Evolutionary conservation across 2,329 filamentous ascomycete species (phyloP).

Genomic region (Bimuria novae-zelandiae): DNA sequence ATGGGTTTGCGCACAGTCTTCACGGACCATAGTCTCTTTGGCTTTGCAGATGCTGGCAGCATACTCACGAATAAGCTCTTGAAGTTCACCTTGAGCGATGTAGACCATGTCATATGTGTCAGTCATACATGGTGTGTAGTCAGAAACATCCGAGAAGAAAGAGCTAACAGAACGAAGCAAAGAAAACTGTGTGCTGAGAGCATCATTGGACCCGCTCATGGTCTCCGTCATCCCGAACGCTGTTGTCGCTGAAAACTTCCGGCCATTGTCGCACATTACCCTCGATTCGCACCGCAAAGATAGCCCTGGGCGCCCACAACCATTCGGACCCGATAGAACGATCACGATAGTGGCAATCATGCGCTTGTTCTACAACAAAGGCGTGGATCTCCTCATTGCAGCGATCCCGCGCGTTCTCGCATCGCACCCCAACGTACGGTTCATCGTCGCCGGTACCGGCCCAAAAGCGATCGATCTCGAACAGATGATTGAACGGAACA

Average conservation of each 20-base stretch:
- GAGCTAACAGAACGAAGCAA: constrained; percentile 64
- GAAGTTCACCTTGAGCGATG: constrained; percentile 94
- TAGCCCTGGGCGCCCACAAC: constrained; percentile 63
- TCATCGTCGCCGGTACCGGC: constrained; percentile 93
- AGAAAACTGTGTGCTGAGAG: constrained; percentile 94
- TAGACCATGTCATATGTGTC: constrained; percentile 97
- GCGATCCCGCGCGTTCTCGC: constrained; percentile 91
- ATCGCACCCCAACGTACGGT: constrained; percentile 88
- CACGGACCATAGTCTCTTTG: constrained; percentile 96
- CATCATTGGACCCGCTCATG: constrained; percentile 93
- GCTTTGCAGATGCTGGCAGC: constrained; percentile 93
- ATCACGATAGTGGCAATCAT: constrained; percentile 98
- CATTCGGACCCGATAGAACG: constrained; percentile 78
- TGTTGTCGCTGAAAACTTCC: constrained; percentile 94
- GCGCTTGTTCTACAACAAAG: constrained; percentile 97
- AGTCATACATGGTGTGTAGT: constrained; percentile 87
- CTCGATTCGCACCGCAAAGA: constrained; percentile 30
- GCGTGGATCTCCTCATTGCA: constrained; percentile 94
- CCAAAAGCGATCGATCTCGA: constrained; percentile 97
- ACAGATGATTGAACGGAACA: constrained; percentile 95
- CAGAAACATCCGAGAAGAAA: no score
- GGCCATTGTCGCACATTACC: constrained; percentile 62
- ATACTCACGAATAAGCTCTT: constrained; percentile 97
- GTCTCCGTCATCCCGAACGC: constrained; percentile 98
- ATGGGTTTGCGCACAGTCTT: constrained; percentile 97